These are phyloP conservation scores for Trichoderma harzianum DNA, from an alignment of 2,329 filamentous ascomycete species.

Conservation along the genomic window DNA sequence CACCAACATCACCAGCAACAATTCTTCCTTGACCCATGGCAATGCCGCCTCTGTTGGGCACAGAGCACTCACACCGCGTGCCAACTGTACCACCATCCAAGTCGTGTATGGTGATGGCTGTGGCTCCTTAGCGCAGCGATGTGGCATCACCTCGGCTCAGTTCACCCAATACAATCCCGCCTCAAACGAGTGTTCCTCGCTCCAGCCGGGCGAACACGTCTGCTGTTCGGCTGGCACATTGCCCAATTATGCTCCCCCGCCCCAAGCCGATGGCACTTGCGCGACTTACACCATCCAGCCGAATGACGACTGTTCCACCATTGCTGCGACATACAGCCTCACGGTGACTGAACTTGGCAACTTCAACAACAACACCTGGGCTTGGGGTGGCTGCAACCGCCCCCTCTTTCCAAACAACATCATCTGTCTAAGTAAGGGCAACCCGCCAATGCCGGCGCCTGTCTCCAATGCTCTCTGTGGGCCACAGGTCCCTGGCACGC, in stretches of 20 bases:
- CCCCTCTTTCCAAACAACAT: conserved; percentile 15
- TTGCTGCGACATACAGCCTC: conserved; percentile 27
- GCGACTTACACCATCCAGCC: conserved; percentile 30
- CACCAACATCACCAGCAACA: too few relatives aligned
- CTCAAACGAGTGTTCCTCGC: conserved; percentile 27
- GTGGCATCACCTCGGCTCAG: background rate
- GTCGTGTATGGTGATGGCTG: background rate
- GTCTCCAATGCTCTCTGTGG: conserved; percentile 24
- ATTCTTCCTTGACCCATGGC: too few relatives aligned
- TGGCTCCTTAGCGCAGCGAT: background rate
- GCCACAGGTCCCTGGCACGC: conserved; percentile 25
- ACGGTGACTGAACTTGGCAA: conserved; percentile 21
- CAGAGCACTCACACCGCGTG: background rate
- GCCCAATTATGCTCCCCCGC: conserved; percentile 27
- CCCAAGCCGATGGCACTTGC: conserved; percentile 36
- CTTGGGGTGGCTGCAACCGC: conserved; percentile 23
- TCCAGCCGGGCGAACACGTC: conserved; percentile 34
- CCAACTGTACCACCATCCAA: background rate
- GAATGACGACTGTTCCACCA: conserved; percentile 32
- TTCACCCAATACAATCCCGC: conserved; percentile 37
- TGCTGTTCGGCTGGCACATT: conserved; percentile 37
- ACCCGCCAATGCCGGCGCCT: conserved; percentile 24
- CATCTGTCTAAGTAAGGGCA: conserved; percentile 25
- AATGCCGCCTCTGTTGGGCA: background rate
- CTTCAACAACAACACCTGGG: conserved; percentile 30